Percentiles rank a stretch among this genome's conserved stretches.
phyloP scores from a whole-genome alignment of 2,329 filamentous ascomycete genomes.

The Fusarium humuli region DNA sequence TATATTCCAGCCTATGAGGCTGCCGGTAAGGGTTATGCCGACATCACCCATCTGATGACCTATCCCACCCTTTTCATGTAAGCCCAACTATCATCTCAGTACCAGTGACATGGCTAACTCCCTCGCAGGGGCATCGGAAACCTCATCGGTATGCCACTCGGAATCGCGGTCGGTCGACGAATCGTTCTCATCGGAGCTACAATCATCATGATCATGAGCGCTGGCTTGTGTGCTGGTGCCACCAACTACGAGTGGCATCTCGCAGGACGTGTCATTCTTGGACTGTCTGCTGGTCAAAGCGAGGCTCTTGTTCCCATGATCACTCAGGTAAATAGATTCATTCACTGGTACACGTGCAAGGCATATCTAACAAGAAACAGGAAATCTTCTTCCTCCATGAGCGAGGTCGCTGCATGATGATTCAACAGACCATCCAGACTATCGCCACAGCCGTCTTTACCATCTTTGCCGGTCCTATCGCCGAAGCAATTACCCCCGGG shows the following conservation, averaged over 20 bases:
- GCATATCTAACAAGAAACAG: conserved; percentile 2
- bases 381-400: conserved; percentile 43
- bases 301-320: conserved; percentile 31
- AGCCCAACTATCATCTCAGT: not conserved
- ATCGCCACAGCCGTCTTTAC: conserved; percentile 29
- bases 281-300: conserved; percentile 37
- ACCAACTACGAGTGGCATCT: conserved; percentile 42
- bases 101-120: not conserved
- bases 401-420: conserved; percentile 36
- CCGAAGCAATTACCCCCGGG: conserved; percentile 9
- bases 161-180: conserved; percentile 39
- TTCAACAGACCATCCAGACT: conserved; percentile 38
- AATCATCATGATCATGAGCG: conserved; percentile 36
- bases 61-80: conserved; percentile 23
- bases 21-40: conserved; percentile 18
- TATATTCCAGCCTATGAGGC: conserved; percentile 18
- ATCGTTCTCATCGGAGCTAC: conserved; percentile 38
- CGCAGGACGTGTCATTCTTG: conserved; percentile 29
- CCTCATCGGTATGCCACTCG: conserved; percentile 40
- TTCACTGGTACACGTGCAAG: no score
- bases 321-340: conserved; percentile 1
- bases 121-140: conserved; percentile 34
- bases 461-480: conserved; percentile 22
- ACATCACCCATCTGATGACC: conserved; percentile 25
- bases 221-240: conserved; percentile 32